Evolutionary conservation across 306 rosid genomes (phyloP).

Genomic region (Acmispon strigosus): DNA sequence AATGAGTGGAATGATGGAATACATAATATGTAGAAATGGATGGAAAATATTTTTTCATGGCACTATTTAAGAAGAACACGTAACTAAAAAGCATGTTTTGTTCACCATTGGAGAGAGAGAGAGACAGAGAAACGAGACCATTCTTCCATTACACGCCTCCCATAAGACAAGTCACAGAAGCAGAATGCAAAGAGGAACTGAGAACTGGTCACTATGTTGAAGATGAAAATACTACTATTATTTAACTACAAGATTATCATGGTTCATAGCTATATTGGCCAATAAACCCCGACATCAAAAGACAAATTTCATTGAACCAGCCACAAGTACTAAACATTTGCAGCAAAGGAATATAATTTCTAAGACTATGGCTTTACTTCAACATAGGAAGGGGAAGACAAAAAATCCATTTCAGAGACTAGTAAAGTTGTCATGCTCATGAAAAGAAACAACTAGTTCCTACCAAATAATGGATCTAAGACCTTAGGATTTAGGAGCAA

Average conservation of each 20-base stretch:
- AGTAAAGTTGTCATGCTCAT: conserved; percentile 16
- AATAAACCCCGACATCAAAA: neutral
- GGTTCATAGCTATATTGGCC: neutral
- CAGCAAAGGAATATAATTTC: neutral
- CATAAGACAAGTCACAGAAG: conserved; percentile 10
- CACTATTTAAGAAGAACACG: conserved; percentile 20
- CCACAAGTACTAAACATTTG: neutral
- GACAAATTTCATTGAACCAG: conserved; percentile 6
- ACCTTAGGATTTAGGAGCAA: conserved; percentile 4
- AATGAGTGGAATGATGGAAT: no score
- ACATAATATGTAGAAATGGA: no score
- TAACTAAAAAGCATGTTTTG: conserved; percentile 20
- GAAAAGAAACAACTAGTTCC: conserved; percentile 28
- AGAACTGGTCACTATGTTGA: neutral
- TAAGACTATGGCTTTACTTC: neutral
- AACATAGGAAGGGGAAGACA: neutral
- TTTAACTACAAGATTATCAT: neutral
- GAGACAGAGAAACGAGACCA: conserved; percentile 1
- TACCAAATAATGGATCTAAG: conserved; percentile 32
- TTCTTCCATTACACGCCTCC: neutral
- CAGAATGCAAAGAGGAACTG: neutral
- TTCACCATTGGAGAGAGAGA: conserved; percentile 8
- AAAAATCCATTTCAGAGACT: conserved; percentile 12
- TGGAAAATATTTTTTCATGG: no score
- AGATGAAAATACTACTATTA: neutral